Evolutionary conservation across 169 alveolate species (phyloP).

Genomic region (Miamiensis avidus): DNA sequence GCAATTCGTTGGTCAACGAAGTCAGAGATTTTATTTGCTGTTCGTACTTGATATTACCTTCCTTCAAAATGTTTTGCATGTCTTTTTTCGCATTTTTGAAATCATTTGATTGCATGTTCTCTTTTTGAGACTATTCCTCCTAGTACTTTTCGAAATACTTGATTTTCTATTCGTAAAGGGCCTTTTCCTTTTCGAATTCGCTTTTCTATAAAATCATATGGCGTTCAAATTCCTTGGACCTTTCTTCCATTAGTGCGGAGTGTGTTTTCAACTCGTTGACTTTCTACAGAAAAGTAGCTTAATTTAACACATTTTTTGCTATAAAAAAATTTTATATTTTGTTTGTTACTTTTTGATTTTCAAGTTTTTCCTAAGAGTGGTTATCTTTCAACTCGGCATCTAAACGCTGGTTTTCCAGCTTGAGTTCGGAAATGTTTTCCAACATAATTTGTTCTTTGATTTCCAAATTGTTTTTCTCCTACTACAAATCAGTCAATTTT

Average conservation of each 20-base stretch:
- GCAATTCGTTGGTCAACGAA: conserved; percentile 47
- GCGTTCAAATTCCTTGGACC: conserved; percentile 70
- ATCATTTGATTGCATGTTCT: conserved; percentile 59
- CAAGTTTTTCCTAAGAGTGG: conserved; percentile 49
- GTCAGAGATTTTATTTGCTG: conserved; percentile 50
- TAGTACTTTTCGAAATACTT: conserved; percentile 57
- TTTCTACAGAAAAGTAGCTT: conserved; percentile 31
- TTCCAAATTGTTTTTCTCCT: conserved; percentile 60
- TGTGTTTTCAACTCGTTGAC: conserved; percentile 52
- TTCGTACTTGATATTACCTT: conserved; percentile 60
- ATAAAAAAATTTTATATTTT: too few species aligned
- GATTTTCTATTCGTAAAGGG: conserved; percentile 66
- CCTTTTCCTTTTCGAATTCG: conserved; percentile 79
- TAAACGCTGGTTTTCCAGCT: conserved; percentile 28
- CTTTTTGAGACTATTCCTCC: conserved; percentile 70
- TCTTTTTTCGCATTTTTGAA: conserved; percentile 69
- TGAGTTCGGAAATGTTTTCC: conserved; percentile 26
- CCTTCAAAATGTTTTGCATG: conserved; percentile 55
- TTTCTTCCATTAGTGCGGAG: conserved; percentile 59
- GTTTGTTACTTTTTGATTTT: neutral
- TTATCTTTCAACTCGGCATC: conserved; percentile 44
- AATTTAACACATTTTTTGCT: too few species aligned
- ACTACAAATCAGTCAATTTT: conserved; percentile 58
- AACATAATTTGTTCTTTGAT: conserved; percentile 39
- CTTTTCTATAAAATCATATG: conserved; percentile 45